Conservation (phyloP, 495 filamentous ascomycete species). For the Melanomma pulvis-pyrius region DNA sequence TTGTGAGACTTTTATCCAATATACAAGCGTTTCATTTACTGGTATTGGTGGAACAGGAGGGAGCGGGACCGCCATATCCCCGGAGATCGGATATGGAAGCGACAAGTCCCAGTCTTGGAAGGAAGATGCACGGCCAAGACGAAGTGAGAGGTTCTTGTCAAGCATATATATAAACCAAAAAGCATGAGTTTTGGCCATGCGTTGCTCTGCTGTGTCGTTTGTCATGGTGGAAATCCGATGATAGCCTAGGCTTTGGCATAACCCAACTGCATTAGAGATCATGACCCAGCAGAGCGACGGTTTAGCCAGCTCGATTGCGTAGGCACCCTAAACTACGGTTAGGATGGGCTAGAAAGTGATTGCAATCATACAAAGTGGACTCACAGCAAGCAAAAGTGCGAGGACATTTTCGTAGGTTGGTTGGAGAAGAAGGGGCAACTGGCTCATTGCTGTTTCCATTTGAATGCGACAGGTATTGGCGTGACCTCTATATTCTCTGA, state of each 20-base stretch:
- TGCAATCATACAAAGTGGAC: conserved; percentile 21
- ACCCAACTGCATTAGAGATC: conserved; percentile 57
- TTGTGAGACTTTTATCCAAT: conserved; percentile 34
- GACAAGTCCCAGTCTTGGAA: conserved; percentile 70
- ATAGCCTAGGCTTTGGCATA: conserved; percentile 67
- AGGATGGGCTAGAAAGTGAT: not conserved
- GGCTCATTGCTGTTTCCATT: conserved; percentile 60
- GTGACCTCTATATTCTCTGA: conserved; percentile 41
- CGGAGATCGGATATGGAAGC: conserved; percentile 42
- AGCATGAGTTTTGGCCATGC: conserved; percentile 45
- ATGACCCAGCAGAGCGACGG: conserved; percentile 66
- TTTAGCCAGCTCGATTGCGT: conserved; percentile 65
- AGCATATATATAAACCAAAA: conserved; percentile 69
- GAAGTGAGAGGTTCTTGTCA: conserved; percentile 64
- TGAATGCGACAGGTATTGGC: conserved; percentile 57
- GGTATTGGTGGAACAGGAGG: not conserved
- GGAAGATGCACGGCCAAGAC: conserved; percentile 62
- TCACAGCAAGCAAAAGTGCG: conserved; percentile 61
- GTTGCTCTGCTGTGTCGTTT: conserved; percentile 46
- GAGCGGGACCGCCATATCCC: not conserved
- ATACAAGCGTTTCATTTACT: conserved; percentile 19
- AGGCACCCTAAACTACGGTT: conserved; percentile 32
- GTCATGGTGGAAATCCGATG: conserved; percentile 61
- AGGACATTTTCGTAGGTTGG: conserved; percentile 61
- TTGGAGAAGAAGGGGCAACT: conserved; percentile 61